Evolutionary conservation across 148 eudicot species (phyloP).

Genomic region (Cornus controversa): DNA sequence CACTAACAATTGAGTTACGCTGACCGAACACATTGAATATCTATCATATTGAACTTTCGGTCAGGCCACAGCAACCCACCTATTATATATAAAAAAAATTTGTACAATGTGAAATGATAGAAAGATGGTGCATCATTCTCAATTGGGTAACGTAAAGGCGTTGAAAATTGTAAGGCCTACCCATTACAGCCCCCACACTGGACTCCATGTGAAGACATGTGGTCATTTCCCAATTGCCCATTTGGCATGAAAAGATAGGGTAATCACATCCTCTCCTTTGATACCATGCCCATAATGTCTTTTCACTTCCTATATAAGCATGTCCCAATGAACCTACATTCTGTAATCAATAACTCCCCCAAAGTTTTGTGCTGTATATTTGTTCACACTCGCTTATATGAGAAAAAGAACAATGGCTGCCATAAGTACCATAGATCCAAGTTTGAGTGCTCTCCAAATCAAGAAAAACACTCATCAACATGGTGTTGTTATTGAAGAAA

Average conservation of each 20-base stretch:
- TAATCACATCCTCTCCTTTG: background rate
- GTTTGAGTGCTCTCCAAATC: conserved; percentile 24
- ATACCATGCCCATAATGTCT: conserved; percentile 3
- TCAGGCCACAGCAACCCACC: background rate
- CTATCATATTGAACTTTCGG: too few relatives aligned
- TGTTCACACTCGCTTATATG: background rate
- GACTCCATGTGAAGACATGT: conserved; percentile 15
- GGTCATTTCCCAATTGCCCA: conserved; percentile 21
- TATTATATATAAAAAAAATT: too few relatives aligned
- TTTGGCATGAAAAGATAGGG: conserved; percentile 6
- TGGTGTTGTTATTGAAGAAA: conserved; percentile 38
- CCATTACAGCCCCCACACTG: background rate
- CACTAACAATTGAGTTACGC: too few relatives aligned
- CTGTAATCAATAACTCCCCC: background rate
- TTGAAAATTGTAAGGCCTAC: background rate
- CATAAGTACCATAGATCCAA: conserved; percentile 31
- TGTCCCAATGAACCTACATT: background rate
- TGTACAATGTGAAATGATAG: background rate
- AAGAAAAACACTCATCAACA: conserved; percentile 17
- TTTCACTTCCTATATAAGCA: conserved; percentile 17
- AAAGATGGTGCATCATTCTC: background rate
- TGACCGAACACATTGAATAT: too few relatives aligned
- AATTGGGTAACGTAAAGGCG: background rate
- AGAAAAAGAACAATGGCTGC: conserved; percentile 37
- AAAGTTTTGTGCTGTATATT: background rate